phyloP scores from a whole-genome alignment of 495 filamentous ascomycete species.

The Podospora didyma region DNA sequence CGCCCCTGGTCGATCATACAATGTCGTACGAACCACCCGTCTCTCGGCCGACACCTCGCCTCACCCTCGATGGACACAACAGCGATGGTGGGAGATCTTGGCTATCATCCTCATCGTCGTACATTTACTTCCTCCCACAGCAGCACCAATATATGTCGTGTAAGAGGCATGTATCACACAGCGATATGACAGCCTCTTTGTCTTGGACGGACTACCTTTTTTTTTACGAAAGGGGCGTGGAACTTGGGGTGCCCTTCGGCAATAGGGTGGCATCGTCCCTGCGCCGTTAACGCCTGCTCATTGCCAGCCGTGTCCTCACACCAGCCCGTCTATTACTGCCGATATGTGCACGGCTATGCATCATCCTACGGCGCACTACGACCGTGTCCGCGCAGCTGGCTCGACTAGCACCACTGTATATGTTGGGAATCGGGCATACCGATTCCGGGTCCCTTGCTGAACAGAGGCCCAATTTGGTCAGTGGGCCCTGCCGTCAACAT shows the following conservation, averaged over 20 bases:
- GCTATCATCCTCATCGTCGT: too few species aligned
- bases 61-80: too few species aligned
- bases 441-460: background rate
- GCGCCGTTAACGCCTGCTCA: background rate
- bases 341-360: background rate
- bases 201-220: too few species aligned
- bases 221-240: too few species aligned
- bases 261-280: background rate
- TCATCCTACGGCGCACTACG: background rate
- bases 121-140: too few species aligned
- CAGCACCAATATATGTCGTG: too few species aligned
- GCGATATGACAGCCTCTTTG: too few species aligned
- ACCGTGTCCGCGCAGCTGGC: background rate
- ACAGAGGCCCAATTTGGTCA: background rate
- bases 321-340: background rate
- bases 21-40: too few species aligned
- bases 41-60: too few species aligned
- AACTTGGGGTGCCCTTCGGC: background rate
- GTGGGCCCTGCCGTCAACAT: background rate
- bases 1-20: too few species aligned
- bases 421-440: background rate
- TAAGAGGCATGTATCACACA: too few species aligned
- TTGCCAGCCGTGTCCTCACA: background rate
- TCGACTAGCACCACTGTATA: background rate
- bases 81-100: too few species aligned